Base-by-base conservation (phyloP, 1,139 yeast species). In the Saccharomyces hybrid region DNA sequence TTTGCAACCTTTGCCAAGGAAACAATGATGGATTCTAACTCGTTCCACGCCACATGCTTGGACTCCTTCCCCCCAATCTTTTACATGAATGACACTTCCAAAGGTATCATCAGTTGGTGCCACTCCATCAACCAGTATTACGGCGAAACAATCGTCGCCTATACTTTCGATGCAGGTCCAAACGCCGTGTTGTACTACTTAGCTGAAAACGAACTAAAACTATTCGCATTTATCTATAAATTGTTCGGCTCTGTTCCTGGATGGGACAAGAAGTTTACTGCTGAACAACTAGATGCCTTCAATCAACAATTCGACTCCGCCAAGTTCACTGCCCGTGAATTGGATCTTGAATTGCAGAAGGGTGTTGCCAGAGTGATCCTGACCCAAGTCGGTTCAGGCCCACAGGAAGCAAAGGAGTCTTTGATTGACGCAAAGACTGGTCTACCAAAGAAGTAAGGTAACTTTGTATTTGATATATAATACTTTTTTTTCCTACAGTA, bases 81-180 rank as follows among this genome's bases (percentile, higher is more conserved):
- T 70, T 93, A 93, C 75, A 76, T 93, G 75, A 93, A 90, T 70
- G 99, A 95, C 70, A 88, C 95, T n/a, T 90, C 98, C 14, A 88
- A 87, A 65, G 85, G 84, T 59, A 83, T 91, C 67, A 88, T 95
- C 63, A 88, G 87, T 64, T 77, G 90, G 56, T 81, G 91, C 42
- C 96, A 93, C 71, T 76, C 78, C 56, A 82, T 93, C 70, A 93
- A 93, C 69, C 84, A 78, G 60, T 69, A 70, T 54, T 84, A 79
- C 60, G 87, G 87, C 52, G 76, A 79, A 64, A 78, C 79, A 16
- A 78, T 90, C 54, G 97, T 96, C 26, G 98, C 98, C 42, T 93
- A 93, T 73, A 95, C 99, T 2, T 93, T 87, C 68, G 99, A 93
- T 71, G 99, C 99, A 44, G 99, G 99, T 67, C 99, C 99, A 70